Conservation (phyloP, 2,329 filamentous ascomycete genomes). For the Tolypocladium sp. region DNA sequence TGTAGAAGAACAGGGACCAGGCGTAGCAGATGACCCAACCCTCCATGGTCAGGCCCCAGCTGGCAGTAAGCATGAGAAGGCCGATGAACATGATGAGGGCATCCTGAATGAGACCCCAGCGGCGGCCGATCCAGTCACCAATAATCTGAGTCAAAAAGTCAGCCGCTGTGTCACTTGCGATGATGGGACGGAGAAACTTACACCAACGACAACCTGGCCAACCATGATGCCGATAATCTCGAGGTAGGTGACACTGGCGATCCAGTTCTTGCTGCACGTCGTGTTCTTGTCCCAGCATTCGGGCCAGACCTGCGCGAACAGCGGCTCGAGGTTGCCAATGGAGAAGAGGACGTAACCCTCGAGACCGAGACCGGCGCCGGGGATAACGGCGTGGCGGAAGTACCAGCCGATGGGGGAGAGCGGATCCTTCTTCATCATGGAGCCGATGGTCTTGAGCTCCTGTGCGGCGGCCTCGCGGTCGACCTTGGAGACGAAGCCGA, state of each 20-base stretch:
- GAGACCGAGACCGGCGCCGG: conserved; percentile 82
- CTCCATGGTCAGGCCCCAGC: conserved; percentile 78
- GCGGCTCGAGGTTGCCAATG: conserved; percentile 81
- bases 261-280: conserved; percentile 71
- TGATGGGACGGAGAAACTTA: conserved; percentile 32
- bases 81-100: conserved; percentile 89
- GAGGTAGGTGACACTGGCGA: conserved; percentile 77
- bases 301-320: conserved; percentile 69
- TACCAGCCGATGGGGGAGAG: conserved; percentile 80
- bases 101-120: conserved; percentile 94
- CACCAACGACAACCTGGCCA: conserved; percentile 79
- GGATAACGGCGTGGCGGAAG: conserved; percentile 82
- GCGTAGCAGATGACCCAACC: conserved; percentile 98
- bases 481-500: conserved; percentile 67
- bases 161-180: conserved; percentile 3
- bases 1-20: conserved; percentile 80
- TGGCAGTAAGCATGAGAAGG: conserved; percentile 81
- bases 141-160: conserved; percentile 31
- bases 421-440: conserved; percentile 80
- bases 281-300: conserved; percentile 62
- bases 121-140: conserved; percentile 72
- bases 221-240: conserved; percentile 94
- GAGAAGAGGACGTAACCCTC: conserved; percentile 97
- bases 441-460: conserved; percentile 59
- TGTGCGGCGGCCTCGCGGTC: conserved; percentile 59